phyloP scores from a whole-genome alignment of 495 filamentous ascomycete genomes.

The Podospora bellae-mahoneyi region DNA sequence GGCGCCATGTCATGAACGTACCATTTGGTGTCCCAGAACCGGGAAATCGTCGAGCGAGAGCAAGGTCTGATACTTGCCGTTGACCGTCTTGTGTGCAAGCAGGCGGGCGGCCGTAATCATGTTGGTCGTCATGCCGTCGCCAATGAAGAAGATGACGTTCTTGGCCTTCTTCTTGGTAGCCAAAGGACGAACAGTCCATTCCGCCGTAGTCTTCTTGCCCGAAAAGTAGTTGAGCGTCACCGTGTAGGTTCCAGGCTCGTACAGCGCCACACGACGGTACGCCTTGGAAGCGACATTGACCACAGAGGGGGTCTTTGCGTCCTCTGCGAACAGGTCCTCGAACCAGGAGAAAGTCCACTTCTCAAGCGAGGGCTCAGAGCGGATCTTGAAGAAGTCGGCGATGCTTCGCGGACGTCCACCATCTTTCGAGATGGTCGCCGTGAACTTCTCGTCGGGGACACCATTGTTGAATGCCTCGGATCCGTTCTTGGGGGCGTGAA shows the following conservation, averaged over 20 bases:
- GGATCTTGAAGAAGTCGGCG: conserved; percentile 56
- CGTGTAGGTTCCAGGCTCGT: conserved; percentile 67
- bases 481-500: conserved; percentile 72
- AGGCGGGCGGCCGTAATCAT: conserved; percentile 71
- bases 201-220: conserved; percentile 59
- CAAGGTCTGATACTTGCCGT: conserved; percentile 66
- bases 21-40: conserved; percentile 66
- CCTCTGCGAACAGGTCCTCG: conserved; percentile 69
- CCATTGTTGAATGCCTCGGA: conserved; percentile 61
- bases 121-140: conserved; percentile 77
- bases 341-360: conserved; percentile 69
- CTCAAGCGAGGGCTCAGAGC: conserved; percentile 58
- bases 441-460: conserved; percentile 62
- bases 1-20: background rate
- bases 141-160: conserved; percentile 75
- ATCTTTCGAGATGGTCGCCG: conserved; percentile 63
- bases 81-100: conserved; percentile 69
- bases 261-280: conserved; percentile 63
- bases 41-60: conserved; percentile 71
- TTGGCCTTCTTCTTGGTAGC: conserved; percentile 63
- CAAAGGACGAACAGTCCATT: conserved; percentile 67
- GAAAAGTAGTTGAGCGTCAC: conserved; percentile 68
- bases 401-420: conserved; percentile 46
- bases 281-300: conserved; percentile 70
- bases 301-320: conserved; percentile 58